phyloP scores from a whole-genome alignment of 495 filamentous ascomycete species.

The Tetracladium setigerum region DNA sequence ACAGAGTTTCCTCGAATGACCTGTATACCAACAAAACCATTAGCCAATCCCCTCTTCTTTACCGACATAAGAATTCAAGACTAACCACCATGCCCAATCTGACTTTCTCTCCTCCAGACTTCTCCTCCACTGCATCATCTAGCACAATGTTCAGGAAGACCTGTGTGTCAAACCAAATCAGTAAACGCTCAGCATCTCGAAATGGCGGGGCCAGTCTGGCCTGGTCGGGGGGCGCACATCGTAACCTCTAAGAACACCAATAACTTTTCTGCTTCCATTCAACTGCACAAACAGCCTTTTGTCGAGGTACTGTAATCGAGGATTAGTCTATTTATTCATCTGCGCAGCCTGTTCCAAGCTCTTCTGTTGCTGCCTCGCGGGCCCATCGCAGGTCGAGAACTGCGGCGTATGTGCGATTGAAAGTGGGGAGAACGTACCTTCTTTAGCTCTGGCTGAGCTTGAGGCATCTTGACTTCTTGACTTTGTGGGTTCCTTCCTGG shows the following conservation, averaged over 20 bases:
- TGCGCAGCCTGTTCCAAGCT: conserved; percentile 12
- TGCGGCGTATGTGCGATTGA: background rate
- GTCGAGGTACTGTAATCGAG: conserved; percentile 77
- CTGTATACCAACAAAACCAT: conserved; percentile 22
- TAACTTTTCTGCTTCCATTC: conserved; percentile 95
- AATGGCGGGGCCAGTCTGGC: background rate
- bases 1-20: conserved; percentile 90
- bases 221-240: conserved; percentile 55
- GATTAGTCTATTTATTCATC: conserved; percentile 13
- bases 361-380: background rate
- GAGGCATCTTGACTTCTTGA: conserved; percentile 66
- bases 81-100: conserved; percentile 89
- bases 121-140: conserved; percentile 96
- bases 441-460: conserved; percentile 97
- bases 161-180: conserved; percentile 35
- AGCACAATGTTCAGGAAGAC: conserved; percentile 98
- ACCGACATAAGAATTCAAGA: conserved; percentile 6
- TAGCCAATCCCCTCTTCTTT: background rate
- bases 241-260: conserved; percentile 89
- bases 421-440: conserved; percentile 54
- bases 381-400: conserved; percentile 3
- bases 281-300: conserved; percentile 97
- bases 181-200: background rate
- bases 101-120: conserved; percentile 83
- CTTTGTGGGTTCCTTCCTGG: background rate